Percentiles rank a stretch among this genome's conserved stretches.
Conservation (phyloP, 805 yeast genomes). For the Kregervanrija delftensis region DNA sequence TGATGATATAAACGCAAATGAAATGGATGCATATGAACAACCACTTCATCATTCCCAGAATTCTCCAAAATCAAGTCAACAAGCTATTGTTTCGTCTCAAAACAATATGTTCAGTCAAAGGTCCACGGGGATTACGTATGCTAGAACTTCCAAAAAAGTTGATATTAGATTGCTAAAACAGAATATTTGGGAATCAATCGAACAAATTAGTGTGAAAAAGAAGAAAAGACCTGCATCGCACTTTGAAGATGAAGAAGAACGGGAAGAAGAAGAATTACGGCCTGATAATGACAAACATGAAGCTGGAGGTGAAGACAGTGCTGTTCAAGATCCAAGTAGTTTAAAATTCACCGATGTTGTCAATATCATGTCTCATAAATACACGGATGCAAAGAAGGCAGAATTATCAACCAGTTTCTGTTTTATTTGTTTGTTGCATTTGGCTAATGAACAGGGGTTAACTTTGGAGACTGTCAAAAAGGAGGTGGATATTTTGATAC, state of each 20-base stretch:
- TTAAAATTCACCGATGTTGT: conserved; percentile 30
- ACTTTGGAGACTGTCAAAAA: conserved; percentile 29
- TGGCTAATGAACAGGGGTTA: conserved; percentile 44
- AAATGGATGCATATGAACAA: conserved; percentile 10
- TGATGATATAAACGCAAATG: conserved; percentile 28
- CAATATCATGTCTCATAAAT: conserved; percentile 28
- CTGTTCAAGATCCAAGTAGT: neutral
- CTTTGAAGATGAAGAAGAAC: conserved; percentile 9
- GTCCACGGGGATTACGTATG: conserved; percentile 27
- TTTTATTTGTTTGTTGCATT: conserved; percentile 41
- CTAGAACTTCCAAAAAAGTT: conserved; percentile 42
- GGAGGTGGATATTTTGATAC: conserved; percentile 31
- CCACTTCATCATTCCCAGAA: conserved; percentile 4
- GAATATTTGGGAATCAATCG: conserved; percentile 38
- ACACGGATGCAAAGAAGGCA: conserved; percentile 30
- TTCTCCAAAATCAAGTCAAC: neutral
- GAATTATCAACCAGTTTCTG: conserved; percentile 45
- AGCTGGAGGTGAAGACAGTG: neutral
- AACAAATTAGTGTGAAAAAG: conserved; percentile 18
- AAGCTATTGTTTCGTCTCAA: conserved; percentile 10
- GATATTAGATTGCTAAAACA: conserved; percentile 41
- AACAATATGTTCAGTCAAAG: conserved; percentile 12
- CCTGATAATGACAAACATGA: neutral
- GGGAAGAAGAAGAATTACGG: neutral
- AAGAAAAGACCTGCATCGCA: conserved; percentile 28